A percentile compares a stretch with the other conserved stretches of the same genome.
Evolutionary conservation across 345 rosid species (phyloP).

Genomic region (Melaleuca alternifolia): DNA sequence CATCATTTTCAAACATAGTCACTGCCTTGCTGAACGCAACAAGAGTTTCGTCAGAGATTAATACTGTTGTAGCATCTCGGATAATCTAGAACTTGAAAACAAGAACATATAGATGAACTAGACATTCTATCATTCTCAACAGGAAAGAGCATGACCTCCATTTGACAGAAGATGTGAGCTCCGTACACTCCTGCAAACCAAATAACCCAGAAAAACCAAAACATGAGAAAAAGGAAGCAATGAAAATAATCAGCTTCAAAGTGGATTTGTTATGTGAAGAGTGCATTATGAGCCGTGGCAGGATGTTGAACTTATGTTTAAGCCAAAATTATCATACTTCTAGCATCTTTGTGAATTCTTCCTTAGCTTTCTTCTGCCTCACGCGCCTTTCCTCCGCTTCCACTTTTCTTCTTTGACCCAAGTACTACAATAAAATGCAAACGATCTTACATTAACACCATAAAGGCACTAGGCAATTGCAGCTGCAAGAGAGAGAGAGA

Average conservation of each 20-base stretch:
- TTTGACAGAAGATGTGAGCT: constrained; percentile 76
- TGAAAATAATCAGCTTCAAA: neutral
- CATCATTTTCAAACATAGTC: constrained; percentile 83
- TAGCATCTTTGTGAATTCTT: constrained; percentile 84
- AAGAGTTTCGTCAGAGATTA: neutral
- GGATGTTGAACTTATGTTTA: neutral
- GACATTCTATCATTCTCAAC: neutral
- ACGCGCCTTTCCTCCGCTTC: constrained; percentile 95
- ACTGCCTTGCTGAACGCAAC: constrained; percentile 64
- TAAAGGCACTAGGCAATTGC: neutral
- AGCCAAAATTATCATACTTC: constrained; percentile 41
- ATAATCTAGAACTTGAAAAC: neutral
- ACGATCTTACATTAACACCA: neutral
- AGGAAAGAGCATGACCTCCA: constrained; percentile 51
- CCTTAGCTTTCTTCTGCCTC: constrained; percentile 93
- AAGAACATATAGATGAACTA: neutral
- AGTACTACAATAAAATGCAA: constrained; percentile 29
- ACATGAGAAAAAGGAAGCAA: neutral
- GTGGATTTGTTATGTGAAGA: neutral
- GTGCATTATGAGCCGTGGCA: neutral
- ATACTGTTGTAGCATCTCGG: constrained; percentile 2
- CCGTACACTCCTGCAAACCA: constrained; percentile 65
- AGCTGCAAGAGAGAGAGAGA: neutral
- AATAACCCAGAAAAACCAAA: constrained; percentile 8
- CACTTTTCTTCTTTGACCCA: constrained; percentile 91